A percentile compares a stretch with the other conserved stretches of the same genome.
Conservation (phyloP, 495 filamentous ascomycete genomes). For the Aspergillus asperescens region DNA sequence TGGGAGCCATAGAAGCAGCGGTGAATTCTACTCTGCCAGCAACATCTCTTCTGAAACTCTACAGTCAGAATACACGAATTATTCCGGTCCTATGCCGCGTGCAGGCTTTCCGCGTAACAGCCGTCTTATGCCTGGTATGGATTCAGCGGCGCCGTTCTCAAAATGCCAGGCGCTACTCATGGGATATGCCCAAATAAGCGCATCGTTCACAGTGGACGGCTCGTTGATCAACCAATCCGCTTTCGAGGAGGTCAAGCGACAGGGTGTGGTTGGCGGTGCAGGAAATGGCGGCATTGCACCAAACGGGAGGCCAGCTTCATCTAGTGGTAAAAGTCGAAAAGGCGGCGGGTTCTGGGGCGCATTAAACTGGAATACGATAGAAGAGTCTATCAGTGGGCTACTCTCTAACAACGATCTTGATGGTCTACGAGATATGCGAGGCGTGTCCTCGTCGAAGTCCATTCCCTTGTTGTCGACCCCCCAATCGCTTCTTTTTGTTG, state of each 20-base stretch:
- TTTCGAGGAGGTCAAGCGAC: constrained; percentile 94
- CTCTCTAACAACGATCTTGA: constrained; percentile 81
- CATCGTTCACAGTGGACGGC: constrained; percentile 85
- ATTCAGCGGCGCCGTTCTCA: constrained; percentile 36
- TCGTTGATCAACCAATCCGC: constrained; percentile 82
- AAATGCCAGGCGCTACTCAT: constrained; percentile 83
- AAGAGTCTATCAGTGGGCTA: constrained; percentile 81
- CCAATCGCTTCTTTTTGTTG: constrained; percentile 96
- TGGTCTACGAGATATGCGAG: constrained; percentile 91
- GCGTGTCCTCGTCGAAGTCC: constrained; percentile 68
- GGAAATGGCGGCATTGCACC: constrained; percentile 66
- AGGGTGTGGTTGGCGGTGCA: constrained; percentile 83
- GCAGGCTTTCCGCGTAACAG: constrained; percentile 49
- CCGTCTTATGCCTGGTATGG: constrained; percentile 58
- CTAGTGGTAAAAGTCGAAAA: constrained; percentile 60
- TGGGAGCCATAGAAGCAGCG: constrained; percentile 73
- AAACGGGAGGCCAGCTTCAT: constrained; percentile 23
- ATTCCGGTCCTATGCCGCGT: constrained; percentile 47
- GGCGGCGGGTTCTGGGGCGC: constrained; percentile 76
- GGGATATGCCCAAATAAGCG: constrained; percentile 94
- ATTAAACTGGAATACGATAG: constrained; percentile 83
- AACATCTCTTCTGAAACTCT: constrained; percentile 92
- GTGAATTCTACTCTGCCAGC: constrained; percentile 89
- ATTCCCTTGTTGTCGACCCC: constrained; percentile 89
- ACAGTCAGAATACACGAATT: constrained; percentile 80